phyloP scores from a whole-genome alignment of 2,329 filamentous ascomycete species.

The Leptodontidium sp. region DNA sequence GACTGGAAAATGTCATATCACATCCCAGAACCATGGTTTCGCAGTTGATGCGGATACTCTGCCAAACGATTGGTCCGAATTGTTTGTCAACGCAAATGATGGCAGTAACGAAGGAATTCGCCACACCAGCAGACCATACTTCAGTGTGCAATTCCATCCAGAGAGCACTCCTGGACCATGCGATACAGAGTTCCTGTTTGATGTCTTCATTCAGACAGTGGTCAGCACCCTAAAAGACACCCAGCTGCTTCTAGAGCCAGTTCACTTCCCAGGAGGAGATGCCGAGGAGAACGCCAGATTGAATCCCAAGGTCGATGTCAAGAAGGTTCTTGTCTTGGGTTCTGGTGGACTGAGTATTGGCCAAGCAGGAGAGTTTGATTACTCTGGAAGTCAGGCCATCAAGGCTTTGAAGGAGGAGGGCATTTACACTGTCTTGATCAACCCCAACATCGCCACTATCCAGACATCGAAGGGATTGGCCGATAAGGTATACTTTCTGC shows the following conservation, averaged over 20 bases:
- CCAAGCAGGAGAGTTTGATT: constrained; percentile 98
- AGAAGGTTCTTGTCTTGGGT: constrained; percentile 94
- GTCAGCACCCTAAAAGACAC: constrained; percentile 73
- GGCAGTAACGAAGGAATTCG: constrained; percentile 98
- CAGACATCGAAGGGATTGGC: constrained; percentile 98
- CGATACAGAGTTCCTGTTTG: constrained; percentile 96
- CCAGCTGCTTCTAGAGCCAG: constrained; percentile 73
- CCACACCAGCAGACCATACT: constrained; percentile 85
- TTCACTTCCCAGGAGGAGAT: constrained; percentile 87
- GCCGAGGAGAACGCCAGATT: constrained; percentile 78
- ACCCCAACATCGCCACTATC: constrained; percentile 98
- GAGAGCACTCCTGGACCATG: constrained; percentile 95
- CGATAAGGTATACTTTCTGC: constrained; percentile 98
- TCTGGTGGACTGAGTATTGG: constrained; percentile 96
- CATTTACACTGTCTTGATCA: constrained; percentile 97
- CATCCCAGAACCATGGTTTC: constrained; percentile 97
- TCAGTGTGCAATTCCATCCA: constrained; percentile 99
- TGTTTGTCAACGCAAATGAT: constrained; percentile 98
- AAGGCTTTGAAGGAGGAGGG: constrained; percentile 98
- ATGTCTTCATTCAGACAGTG: constrained; percentile 93
- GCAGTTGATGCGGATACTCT: constrained; percentile 85
- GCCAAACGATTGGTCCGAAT: constrained; percentile 83
- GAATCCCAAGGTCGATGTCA: constrained; percentile 82
- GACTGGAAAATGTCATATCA: constrained; percentile 97
- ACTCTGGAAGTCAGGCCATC: constrained; percentile 97